phyloP scores from a whole-genome alignment of 176 grass and related monocot species.

The Rhynchospora breviuscula region DNA sequence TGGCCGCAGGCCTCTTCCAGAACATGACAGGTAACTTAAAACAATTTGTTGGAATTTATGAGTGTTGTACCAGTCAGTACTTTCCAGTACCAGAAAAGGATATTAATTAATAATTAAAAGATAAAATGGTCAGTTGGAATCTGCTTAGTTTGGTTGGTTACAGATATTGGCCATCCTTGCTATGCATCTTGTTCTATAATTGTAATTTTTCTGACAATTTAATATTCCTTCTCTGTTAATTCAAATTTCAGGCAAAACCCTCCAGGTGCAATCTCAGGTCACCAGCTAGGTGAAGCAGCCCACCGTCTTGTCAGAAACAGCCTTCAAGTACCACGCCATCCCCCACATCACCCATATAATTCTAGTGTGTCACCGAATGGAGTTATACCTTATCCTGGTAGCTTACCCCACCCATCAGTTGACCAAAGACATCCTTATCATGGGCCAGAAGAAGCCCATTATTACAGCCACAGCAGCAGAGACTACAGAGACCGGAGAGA shows the following conservation, averaged over 20 bases:
- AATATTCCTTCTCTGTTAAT: conserved; percentile 18
- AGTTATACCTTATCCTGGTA: conserved; percentile 42
- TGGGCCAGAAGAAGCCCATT: not conserved
- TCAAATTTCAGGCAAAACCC: conserved; percentile 55
- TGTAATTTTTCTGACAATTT: not conserved
- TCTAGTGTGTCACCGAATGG: conserved; percentile 38
- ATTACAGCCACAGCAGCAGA: not conserved
- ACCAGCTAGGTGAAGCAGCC: conserved; percentile 71
- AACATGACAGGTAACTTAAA: conserved; percentile 35
- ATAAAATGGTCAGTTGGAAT: not conserved
- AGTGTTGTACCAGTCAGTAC: not conserved
- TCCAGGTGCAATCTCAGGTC: conserved; percentile 59
- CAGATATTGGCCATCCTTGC: not conserved
- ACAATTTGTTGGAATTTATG: not conserved
- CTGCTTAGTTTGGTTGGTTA: not conserved
- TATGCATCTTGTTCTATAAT: not conserved
- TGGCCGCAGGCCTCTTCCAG: conserved; percentile 58
- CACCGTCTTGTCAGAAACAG: conserved; percentile 78
- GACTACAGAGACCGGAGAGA: conserved; percentile 36
- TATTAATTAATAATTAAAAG: not conserved
- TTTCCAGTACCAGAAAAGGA: not conserved
- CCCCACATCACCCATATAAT: conserved; percentile 23
- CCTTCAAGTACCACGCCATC: conserved; percentile 33
- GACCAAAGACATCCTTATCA: conserved; percentile 32
- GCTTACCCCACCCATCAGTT: conserved; percentile 14